phyloP scores from a whole-genome alignment of 805 yeast genomes.

The Zygosaccharomyces siamensis region DNA sequence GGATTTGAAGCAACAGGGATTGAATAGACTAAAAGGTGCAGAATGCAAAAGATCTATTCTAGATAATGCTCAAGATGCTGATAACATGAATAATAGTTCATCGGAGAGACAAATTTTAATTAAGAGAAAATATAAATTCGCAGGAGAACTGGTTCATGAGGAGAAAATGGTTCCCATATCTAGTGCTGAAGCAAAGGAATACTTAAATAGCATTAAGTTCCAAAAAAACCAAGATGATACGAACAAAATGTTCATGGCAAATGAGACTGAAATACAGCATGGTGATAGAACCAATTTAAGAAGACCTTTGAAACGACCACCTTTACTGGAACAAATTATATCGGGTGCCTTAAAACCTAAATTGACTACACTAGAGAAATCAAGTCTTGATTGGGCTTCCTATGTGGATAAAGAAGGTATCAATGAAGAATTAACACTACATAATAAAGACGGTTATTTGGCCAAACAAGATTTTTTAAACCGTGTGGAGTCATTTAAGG shows the following conservation, averaged over 20 bases:
- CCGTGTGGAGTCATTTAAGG: slow-evolving; percentile 54
- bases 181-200: slow-evolving; percentile 86
- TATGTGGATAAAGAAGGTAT: slow-evolving; percentile 86
- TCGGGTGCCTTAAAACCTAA: slow-evolving; percentile 66
- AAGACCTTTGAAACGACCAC: slow-evolving; percentile 64
- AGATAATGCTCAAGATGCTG: slow-evolving; percentile 13
- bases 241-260: slow-evolving; percentile 3
- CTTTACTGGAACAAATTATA: slow-evolving; percentile 71
- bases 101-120: slow-evolving; percentile 58
- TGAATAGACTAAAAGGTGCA: slow-evolving; percentile 23
- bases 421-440: slow-evolving; percentile 70
- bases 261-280: slow-evolving; percentile 22
- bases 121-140: slow-evolving; percentile 76
- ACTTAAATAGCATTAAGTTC: slow-evolving; percentile 51
- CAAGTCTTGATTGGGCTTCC: slow-evolving; percentile 90
- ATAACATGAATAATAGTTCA: slow-evolving; percentile 1
- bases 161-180: slow-evolving; percentile 68
- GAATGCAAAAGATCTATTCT: slow-evolving; percentile 26
- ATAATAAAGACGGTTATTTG: slow-evolving; percentile 85
- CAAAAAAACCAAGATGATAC: slow-evolving; percentile 16
- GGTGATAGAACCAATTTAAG: slow-evolving; percentile 37
- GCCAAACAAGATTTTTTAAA: slow-evolving; percentile 86
- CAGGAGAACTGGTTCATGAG: slow-evolving; percentile 77
- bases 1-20: slow-evolving; percentile 41
- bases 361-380: slow-evolving; percentile 86